These are phyloP conservation scores for Podaxis pistillaris DNA, from an alignment of 768 basidiomycete species.

Conservation along the genomic window DNA sequence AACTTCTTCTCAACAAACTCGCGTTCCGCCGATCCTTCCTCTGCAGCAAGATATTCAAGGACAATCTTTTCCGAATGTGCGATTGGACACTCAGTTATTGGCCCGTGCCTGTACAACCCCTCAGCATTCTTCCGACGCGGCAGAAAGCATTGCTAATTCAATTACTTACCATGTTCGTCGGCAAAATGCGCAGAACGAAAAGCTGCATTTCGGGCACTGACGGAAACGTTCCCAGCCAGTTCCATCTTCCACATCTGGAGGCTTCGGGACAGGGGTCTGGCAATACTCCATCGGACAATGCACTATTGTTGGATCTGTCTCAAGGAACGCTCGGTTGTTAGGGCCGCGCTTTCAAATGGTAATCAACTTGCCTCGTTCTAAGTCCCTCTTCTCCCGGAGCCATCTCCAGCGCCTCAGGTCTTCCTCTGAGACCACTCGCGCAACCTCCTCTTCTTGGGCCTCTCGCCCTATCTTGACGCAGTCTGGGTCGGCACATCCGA, in stretches of 20 bases:
- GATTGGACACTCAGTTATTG: constrained; percentile 67
- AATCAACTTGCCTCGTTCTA: constrained; percentile 61
- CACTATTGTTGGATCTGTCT: constrained; percentile 70
- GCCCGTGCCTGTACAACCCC: constrained; percentile 66
- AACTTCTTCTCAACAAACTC: constrained; percentile 56
- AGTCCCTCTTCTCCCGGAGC: constrained; percentile 66
- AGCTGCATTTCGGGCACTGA: constrained; percentile 67
- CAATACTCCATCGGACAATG: constrained; percentile 81
- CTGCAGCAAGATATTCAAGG: constrained; percentile 60
- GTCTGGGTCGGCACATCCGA: constrained; percentile 77
- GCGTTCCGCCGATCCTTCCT: constrained; percentile 51
- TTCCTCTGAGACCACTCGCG: constrained; percentile 63
- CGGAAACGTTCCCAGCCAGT: constrained; percentile 73
- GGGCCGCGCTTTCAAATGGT: neutral
- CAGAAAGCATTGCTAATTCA: neutral
- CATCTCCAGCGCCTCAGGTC: constrained; percentile 74
- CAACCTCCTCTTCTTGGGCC: constrained; percentile 70
- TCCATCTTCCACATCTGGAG: constrained; percentile 47
- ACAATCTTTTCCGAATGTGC: constrained; percentile 65
- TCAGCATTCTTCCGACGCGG: neutral
- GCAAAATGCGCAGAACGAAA: constrained; percentile 84
- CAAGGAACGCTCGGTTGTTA: constrained; percentile 15
- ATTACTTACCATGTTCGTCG: constrained; percentile 67
- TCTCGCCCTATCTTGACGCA: constrained; percentile 69
- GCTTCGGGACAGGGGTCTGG: constrained; percentile 73